Base-by-base conservation (phyloP, 2,329 filamentous ascomycete species). In the Talaromyces sp. region DNA sequence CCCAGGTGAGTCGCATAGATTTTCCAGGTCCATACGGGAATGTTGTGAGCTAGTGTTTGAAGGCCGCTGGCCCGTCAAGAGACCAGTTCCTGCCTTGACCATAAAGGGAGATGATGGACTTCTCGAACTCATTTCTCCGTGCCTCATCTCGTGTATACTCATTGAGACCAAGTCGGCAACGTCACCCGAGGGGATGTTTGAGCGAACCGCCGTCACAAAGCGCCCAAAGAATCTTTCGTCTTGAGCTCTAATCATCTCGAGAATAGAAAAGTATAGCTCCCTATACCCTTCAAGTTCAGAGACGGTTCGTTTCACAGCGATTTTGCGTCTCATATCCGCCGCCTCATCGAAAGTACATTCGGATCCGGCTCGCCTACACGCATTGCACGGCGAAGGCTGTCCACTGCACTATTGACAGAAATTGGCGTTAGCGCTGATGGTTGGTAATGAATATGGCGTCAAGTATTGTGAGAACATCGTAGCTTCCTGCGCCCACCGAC, bases 311-410 rank as follows among this genome's bases (percentile, higher is more conserved):
- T 76, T 77, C 16, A 73, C 72, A 41, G 72, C 73, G 19, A 76
- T 72, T 67, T 78, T 78, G 27, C 76, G 75, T 48, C 77, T 70
- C 3, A 76, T 67, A 61, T 79, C 77, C 43, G 72, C 72, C 16
- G 68, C 72, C 57, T 74, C 72, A 65, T 78, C 75, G 68, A 79
- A 79, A 7, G 71, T 67, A 56, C 77, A 79, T 47, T 72, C 68
- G 19, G 69, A 70, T 35, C 72, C 68, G 27, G 68, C 67, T 43
- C 67, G 70, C 57, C 69, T 66, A 64, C 77, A 79, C 47, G 76
- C 73, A 60, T 73, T 74, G 66, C 77, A 79, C 13, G 77, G 76
- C 27, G 70, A 65, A 10, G 73, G 71, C 48, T 70, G 69, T 66
- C 76, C 75, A 64, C 72, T 76, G 63, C 77, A 78, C 75, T 77